Conservation (phyloP, 1,284 basidiomycete species). For the Farysia itapuensis region DNA sequence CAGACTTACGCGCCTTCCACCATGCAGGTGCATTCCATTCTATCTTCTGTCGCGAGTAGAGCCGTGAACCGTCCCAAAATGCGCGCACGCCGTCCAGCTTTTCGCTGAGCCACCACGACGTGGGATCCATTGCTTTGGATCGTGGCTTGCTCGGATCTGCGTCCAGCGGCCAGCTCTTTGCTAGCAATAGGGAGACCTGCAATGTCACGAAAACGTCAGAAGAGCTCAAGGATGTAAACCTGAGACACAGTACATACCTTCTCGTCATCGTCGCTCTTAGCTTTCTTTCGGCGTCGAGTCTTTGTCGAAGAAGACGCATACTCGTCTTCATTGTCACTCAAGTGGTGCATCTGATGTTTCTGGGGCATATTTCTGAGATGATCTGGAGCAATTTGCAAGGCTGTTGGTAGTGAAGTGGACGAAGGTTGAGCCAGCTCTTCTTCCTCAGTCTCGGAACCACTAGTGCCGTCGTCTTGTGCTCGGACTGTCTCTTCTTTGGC, state of each 20-base stretch:
- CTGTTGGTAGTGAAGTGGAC: no score
- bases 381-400: no score
- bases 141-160: conserved; percentile 57
- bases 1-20: conserved; percentile 67
- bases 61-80: conserved; percentile 67
- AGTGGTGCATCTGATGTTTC: neutral
- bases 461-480: neutral
- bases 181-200: conserved; percentile 63
- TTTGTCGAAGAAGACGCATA: no score
- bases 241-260: conserved; percentile 3
- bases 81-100: conserved; percentile 64
- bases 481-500: neutral
- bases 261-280: conserved; percentile 4
- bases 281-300: no score
- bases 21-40: conserved; percentile 68
- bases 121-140: conserved; percentile 63
- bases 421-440: no score
- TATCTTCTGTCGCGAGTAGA: conserved; percentile 69
- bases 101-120: conserved; percentile 72
- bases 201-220: no score
- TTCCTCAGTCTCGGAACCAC: neutral
- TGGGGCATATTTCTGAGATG: no score
- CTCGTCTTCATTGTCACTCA: no score
- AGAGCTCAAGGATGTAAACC: neutral
- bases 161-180: conserved; percentile 68